Evolutionary conservation across 805 yeast genomes (phyloP), one percentile per base, ranked within the genome.

Genomic region (Metschnikowia continentalis): DNA sequence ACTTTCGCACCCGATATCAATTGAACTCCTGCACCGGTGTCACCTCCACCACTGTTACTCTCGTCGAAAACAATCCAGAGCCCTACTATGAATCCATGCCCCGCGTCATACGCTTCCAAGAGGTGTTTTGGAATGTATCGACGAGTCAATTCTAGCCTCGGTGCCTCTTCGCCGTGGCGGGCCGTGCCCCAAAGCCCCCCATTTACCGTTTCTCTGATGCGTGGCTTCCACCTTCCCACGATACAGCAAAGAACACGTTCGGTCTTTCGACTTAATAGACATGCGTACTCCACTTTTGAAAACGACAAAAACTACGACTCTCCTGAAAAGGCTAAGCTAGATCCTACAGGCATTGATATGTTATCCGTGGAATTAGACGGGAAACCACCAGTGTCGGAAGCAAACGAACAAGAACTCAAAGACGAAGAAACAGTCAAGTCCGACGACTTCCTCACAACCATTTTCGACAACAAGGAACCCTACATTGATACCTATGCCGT

Each of bases 401-500:
- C 26, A 26, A 35, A 23, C 41, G 11, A 17, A 35, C 32, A n/a
- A 26, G 40, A 35, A 11, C 15, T 35, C 13, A 20, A 46, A 13
- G 37, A 26, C 32, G 46, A 46, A 22, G 58, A 54, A 14, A 54
- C 49, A 10, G 38, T 55, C 6, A 23, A 39, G 26, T 55, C 60
- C 13, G 61, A 60, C 26, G 61, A 49, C 40, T 74, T 55, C 69
- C 67, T 78, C 44, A 74, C 90, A 46, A 88, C 89, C 43, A 84
- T 91, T 1, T 82, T 74, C 53, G 77, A 67, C 17, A 63, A 68
- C 33, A 64, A 70, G 69, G 78, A 74, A 46, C 78, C 78, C 0
- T 74, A 72, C 52, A 61, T 74, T 63, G 77, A 74, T 53, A 74
- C 78, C 0, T 74, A 83, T 65, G 72, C 70, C 37, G 79, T 86